A percentile compares a stretch with the other conserved stretches of the same genome.
phyloP scores from a whole-genome alignment of 495 filamentous ascomycete species.

The Pyronema domesticum region DNA sequence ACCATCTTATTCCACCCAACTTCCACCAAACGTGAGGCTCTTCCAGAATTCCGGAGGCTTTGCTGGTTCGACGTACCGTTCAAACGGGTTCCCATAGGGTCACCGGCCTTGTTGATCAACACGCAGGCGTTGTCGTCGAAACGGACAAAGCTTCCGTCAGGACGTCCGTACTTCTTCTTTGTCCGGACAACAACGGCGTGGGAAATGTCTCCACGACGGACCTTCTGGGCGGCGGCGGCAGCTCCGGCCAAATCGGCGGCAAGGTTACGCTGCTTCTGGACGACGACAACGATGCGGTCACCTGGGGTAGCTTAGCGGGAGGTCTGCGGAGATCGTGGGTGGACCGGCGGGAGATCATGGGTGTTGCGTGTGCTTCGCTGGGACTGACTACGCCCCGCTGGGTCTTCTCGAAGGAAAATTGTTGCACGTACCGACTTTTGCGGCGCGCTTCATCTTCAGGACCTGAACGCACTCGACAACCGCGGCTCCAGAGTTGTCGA shows the following conservation, averaged over 20 bases:
- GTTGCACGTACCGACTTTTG: conserved; percentile 60
- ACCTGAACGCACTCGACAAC: conserved; percentile 92
- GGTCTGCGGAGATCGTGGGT: conserved; percentile 1
- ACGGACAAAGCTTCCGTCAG: conserved; percentile 71
- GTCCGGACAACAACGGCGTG: conserved; percentile 93
- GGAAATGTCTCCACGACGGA: conserved; percentile 87
- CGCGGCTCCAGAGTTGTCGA: conserved; percentile 98
- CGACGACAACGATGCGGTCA: conserved; percentile 91
- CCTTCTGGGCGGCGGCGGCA: conserved; percentile 57
- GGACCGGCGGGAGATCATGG: not conserved
- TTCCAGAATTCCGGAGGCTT: not conserved
- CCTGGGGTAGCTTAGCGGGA: conserved; percentile 34
- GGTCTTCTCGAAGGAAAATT: not conserved
- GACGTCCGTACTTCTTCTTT: conserved; percentile 62
- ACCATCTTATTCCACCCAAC: not conserved
- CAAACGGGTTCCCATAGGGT: conserved; percentile 84
- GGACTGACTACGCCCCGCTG: no score
- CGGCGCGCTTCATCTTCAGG: conserved; percentile 72
- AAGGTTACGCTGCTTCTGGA: conserved; percentile 81
- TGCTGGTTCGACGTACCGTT: conserved; percentile 41
- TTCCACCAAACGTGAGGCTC: not conserved
- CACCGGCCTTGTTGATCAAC: conserved; percentile 88
- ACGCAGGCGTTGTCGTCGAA: conserved; percentile 99
- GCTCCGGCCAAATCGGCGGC: conserved; percentile 44
- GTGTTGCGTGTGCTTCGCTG: not conserved